These are phyloP conservation scores for Anisogramma anomala DNA, from an alignment of 2,329 filamentous ascomycete species.

Conservation along the genomic window DNA sequence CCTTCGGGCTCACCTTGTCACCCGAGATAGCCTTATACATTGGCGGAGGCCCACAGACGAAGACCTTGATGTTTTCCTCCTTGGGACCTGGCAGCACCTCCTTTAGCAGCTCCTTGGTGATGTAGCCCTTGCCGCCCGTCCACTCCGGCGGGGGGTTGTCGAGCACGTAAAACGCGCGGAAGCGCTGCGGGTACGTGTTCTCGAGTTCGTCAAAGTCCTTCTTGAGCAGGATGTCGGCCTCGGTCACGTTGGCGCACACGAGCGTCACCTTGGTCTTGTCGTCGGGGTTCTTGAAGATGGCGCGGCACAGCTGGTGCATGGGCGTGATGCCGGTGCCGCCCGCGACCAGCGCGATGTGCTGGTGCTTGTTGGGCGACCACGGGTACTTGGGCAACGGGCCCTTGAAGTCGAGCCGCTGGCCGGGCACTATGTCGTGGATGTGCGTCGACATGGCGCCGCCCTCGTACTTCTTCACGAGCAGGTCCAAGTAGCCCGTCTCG, in stretches of 20 bases:
- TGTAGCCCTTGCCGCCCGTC: slow-evolving; percentile 65
- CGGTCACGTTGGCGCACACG: slow-evolving; percentile 78
- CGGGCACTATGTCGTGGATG: slow-evolving; percentile 69
- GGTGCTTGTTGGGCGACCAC: slow-evolving; percentile 85
- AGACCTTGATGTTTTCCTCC: slow-evolving; percentile 85
- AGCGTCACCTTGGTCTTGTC: slow-evolving; percentile 98
- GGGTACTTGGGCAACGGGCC: slow-evolving; percentile 89
- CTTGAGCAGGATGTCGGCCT: slow-evolving; percentile 88
- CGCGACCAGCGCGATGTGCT: slow-evolving; percentile 77
- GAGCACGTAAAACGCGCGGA: slow-evolving; percentile 88
- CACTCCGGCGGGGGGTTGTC: slow-evolving; percentile 74
- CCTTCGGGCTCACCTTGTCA: slow-evolving; percentile 76
- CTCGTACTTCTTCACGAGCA: slow-evolving; percentile 86
- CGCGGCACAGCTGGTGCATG: slow-evolving; percentile 88
- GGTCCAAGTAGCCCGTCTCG: slow-evolving; percentile 67
- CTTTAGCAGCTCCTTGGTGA: slow-evolving; percentile 89
- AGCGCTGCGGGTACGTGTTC: slow-evolving; percentile 89
- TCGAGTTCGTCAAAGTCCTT: slow-evolving; percentile 75
- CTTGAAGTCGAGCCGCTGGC: slow-evolving; percentile 82
- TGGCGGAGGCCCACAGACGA: slow-evolving; percentile 86
- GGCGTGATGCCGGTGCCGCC: slow-evolving; percentile 95
- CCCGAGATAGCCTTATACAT: slow-evolving; percentile 91
- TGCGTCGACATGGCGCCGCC: slow-evolving; percentile 85
- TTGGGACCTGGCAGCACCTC: slow-evolving; percentile 89
- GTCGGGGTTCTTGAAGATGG: slow-evolving; percentile 90